Conservation (phyloP, 2,329 filamentous ascomycete genomes). For the Neurospora crassa region DNA sequence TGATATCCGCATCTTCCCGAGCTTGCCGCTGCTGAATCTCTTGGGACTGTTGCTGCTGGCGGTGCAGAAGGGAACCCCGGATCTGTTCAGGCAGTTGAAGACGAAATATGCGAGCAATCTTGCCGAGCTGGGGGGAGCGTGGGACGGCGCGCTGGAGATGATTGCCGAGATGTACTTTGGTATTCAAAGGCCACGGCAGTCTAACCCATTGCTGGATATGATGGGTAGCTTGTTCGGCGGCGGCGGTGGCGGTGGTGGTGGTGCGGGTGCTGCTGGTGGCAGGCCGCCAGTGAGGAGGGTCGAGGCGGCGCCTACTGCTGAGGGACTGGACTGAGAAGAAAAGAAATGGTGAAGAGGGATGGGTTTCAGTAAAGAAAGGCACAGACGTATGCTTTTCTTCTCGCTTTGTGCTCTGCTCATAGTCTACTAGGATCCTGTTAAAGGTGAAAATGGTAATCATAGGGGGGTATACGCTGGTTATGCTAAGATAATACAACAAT, state of each 20-base stretch:
- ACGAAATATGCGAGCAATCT: slow-evolving; percentile 74
- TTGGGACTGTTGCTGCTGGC: slow-evolving; percentile 75
- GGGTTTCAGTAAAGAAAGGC: neutral
- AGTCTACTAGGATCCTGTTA: neutral
- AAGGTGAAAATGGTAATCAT: neutral
- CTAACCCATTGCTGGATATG: slow-evolving; percentile 94
- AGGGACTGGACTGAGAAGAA: slow-evolving; percentile 45
- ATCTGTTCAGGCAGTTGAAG: slow-evolving; percentile 73
- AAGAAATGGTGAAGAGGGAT: neutral
- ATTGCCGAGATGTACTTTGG: slow-evolving; percentile 96
- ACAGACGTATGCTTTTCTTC: neutral
- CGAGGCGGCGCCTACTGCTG: slow-evolving; percentile 42
- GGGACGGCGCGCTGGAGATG: slow-evolving; percentile 75
- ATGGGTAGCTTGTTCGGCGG: slow-evolving; percentile 92
- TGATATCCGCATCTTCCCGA: slow-evolving; percentile 77
- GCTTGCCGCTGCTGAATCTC: slow-evolving; percentile 91
- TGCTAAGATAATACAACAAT: neutral
- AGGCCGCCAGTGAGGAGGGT: slow-evolving; percentile 35
- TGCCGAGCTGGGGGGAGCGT: slow-evolving; percentile 59
- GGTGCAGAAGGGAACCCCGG: slow-evolving; percentile 67
- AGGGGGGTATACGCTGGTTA: neutral
- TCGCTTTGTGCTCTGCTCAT: neutral
- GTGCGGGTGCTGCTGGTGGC: slow-evolving; percentile 28
- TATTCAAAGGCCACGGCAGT: slow-evolving; percentile 78
- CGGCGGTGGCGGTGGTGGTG: slow-evolving; percentile 47